Evolutionary conservation across 169 alveolate species (phyloP).

Genomic region (Plasmodium blacklocki): DNA sequence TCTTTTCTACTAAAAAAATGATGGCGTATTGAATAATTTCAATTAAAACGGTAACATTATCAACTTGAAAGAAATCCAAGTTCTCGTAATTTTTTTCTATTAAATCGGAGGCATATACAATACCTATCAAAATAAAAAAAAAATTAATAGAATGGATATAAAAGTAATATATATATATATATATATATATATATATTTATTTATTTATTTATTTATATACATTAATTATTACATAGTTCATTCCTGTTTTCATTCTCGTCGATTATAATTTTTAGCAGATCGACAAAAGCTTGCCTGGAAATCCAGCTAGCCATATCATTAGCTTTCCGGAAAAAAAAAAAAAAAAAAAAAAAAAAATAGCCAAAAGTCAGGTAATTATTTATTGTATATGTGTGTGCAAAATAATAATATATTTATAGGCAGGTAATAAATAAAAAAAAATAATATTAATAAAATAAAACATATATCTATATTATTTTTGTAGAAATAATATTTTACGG

Average conservation of each 20-base stretch:
- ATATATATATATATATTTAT: neutral
- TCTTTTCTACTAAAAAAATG: constrained; percentile 37
- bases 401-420: too few species aligned
- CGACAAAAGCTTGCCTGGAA: constrained; percentile 66
- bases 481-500: constrained; percentile 5
- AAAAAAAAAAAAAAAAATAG: constrained; percentile 1
- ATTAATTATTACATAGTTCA: constrained; percentile 43
- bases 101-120: constrained; percentile 30
- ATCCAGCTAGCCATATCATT: constrained; percentile 70
- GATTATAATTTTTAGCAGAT: constrained; percentile 36
- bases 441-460: constrained; percentile 1
- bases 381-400: too few species aligned
- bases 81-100: constrained; percentile 38
- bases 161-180: neutral
- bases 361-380: too few species aligned
- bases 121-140: constrained; percentile 29
- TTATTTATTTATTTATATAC: neutral
- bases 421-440: neutral
- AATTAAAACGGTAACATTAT: constrained; percentile 49
- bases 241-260: constrained; percentile 32
- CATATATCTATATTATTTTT: constrained; percentile 6
- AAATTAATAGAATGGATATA: neutral
- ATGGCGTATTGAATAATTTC: constrained; percentile 65
- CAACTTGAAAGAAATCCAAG: constrained; percentile 57
- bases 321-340: constrained; percentile 25